Percentiles rank a stretch among this genome's conserved stretches.
phyloP scores from a whole-genome alignment of 2,329 filamentous ascomycete species.

The Colletotrichum costaricense region DNA sequence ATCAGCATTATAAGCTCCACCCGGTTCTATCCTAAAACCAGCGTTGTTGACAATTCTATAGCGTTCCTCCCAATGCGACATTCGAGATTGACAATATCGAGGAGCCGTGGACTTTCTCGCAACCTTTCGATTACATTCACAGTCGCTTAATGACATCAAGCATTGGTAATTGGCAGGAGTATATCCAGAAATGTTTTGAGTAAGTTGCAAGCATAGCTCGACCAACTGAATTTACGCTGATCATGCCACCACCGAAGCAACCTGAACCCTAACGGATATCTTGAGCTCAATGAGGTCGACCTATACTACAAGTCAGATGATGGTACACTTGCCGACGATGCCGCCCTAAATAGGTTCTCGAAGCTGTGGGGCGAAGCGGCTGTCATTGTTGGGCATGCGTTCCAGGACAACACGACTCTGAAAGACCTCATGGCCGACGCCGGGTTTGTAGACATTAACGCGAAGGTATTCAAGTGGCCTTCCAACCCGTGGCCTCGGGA shows the following conservation, averaged over 20 bases:
- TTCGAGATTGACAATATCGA: conserved; percentile 58
- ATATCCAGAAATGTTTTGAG: conserved; percentile 49
- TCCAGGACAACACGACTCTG: conserved; percentile 41
- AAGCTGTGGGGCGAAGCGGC: conserved; percentile 43
- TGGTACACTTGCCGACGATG: conserved; percentile 45
- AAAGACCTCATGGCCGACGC: conserved; percentile 57
- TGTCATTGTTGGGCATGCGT: conserved; percentile 40
- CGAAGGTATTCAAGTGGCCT: conserved; percentile 61
- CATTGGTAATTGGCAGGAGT: conserved; percentile 46
- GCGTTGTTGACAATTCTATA: conserved; percentile 19
- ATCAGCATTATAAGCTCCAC: too few species aligned
- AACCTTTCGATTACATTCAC: conserved; percentile 54
- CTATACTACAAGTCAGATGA: conserved; percentile 54
- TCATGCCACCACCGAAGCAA: conserved; percentile 2
- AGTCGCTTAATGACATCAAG: conserved; percentile 49
- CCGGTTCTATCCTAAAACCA: too few species aligned
- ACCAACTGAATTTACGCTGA: too few species aligned
- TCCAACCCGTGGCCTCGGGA: conserved; percentile 63
- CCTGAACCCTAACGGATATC: conserved; percentile 54
- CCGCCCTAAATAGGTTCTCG: conserved; percentile 35
- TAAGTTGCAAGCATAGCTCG: neutral
- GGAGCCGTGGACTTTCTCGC: conserved; percentile 50
- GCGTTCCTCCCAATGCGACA: conserved; percentile 58
- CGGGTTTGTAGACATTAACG: conserved; percentile 63
- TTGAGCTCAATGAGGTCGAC: conserved; percentile 56